Base-by-base conservation (phyloP, 768 basidiomycete species). In the Tylopilus plumbeoviolaceoides region DNA sequence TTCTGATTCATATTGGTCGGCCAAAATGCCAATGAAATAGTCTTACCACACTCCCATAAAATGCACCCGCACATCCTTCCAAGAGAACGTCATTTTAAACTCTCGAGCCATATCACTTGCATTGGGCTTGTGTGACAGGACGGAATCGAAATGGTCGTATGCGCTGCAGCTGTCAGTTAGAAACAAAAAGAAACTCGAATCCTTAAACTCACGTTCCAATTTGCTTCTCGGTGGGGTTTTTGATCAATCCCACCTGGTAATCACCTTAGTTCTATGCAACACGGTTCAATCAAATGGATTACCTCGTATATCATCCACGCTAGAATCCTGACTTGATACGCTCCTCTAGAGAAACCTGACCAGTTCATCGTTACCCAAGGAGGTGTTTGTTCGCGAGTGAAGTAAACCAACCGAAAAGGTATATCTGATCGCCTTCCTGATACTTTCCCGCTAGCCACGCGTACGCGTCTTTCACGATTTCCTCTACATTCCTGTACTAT, bases 41-140 rank as follows among this genome's bases (percentile, higher is more conserved):
- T 33, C 51, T 5, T 53, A 79, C 80, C 78, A 81, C 11, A 77
- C 75, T 1, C 81, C 81, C 23, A 82, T 66, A 43, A 82, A 82
- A 33, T 81, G 75, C 7, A 81, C 73, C 21, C 63, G 56, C 1
- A 78, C 70, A 35, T 72, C 68, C 27, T 71, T 70, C 64, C 64
- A 64, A 4, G 75, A 78, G 53, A 79, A 79, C 0, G 77, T 70
- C 14, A 69, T 67, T 63, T 77, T 80, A 64, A 80, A 81, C 18
- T 56, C 62, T 45, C 38, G 44, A 48, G 58, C 52, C 49, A 52
- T 27, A 35, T 52, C 51, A 20, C 31, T 56, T 23, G 63, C 49
- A 53, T 58, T 66, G 17, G 54, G 54, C 31, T 53, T 64, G 27
- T 66, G 51, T 5, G 7, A 47, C 25, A 52, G n/a, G 9, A 52